Evolutionary conservation across 176 grass and related monocot species (phyloP).

Genomic region (Eragrostis curvula): DNA sequence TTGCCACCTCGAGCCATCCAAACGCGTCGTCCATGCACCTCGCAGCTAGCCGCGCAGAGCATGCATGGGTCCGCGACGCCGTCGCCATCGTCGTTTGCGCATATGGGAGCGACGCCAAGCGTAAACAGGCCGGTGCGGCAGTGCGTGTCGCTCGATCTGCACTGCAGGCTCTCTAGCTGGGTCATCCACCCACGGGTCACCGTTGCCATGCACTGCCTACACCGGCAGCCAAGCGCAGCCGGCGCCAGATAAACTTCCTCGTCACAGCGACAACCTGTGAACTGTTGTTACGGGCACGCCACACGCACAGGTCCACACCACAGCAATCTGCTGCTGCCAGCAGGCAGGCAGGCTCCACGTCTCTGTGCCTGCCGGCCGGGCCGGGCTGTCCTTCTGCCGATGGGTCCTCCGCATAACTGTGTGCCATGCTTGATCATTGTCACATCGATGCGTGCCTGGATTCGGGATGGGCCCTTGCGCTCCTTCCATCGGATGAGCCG

Average conservation of each 20-base stretch:
- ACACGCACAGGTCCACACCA: background rate
- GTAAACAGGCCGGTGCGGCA: background rate
- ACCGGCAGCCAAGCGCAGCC: background rate
- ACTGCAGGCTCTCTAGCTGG: no score
- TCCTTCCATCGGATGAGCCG: background rate
- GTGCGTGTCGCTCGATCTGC: background rate
- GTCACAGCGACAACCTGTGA: background rate
- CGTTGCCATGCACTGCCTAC: background rate
- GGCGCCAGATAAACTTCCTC: background rate
- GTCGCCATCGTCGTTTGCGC: background rate
- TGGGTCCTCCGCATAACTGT: background rate
- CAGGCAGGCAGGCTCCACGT: slow-evolving; percentile 11
- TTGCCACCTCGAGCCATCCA: slow-evolving; percentile 36
- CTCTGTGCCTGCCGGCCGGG: background rate
- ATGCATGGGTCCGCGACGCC: slow-evolving; percentile 3
- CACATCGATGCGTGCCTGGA: background rate
- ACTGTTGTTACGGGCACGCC: background rate
- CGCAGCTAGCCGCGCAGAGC: no score
- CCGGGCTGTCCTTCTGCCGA: background rate
- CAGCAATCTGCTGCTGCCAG: background rate
- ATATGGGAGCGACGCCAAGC: background rate
- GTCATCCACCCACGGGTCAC: background rate
- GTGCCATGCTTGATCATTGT: background rate
- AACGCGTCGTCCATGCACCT: slow-evolving; percentile 17
- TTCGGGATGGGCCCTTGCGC: background rate